Percentiles rank a stretch among this genome's conserved stretches.
These are phyloP conservation scores for Vishniacozyma victoriae DNA, from an alignment of 768 basidiomycete species.

Conservation along the genomic window DNA sequence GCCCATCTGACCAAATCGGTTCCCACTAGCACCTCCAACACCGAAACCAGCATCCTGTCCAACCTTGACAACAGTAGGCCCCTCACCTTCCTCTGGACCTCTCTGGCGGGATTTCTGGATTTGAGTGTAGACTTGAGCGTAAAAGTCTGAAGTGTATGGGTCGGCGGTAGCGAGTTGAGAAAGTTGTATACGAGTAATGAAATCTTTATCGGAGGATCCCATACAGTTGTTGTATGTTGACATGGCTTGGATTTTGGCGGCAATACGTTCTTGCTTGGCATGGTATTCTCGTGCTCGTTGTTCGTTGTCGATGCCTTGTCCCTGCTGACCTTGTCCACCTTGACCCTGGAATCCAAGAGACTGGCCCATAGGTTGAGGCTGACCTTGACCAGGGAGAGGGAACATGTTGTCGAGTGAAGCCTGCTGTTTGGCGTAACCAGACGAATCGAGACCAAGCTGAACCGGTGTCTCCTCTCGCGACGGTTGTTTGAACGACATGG, in stretches of 20 bases:
- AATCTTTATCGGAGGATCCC: conserved; percentile 75
- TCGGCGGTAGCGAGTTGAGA: conserved; percentile 96
- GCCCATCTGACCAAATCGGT: conserved; percentile 36
- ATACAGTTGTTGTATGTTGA: conserved; percentile 47
- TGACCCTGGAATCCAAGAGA: conserved; percentile 12
- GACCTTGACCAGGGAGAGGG: conserved; percentile 22
- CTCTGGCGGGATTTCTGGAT: conserved; percentile 52
- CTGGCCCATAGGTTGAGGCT: conserved; percentile 1
- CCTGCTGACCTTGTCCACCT: not conserved
- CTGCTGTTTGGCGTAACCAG: conserved; percentile 32
- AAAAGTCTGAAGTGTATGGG: conserved; percentile 96
- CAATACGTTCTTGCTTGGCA: conserved; percentile 29
- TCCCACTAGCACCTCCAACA: conserved; percentile 53
- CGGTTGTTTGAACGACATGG: conserved; percentile 8
- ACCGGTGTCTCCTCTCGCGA: conserved; percentile 23
- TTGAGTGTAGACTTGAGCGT: conserved; percentile 89
- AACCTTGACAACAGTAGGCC: conserved; percentile 67
- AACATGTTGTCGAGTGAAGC: conserved; percentile 44
- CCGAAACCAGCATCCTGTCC: conserved; percentile 73
- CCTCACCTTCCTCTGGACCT: conserved; percentile 52
- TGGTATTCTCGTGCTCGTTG: conserved; percentile 25
- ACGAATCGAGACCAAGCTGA: conserved; percentile 18
- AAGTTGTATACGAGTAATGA: conserved; percentile 97
- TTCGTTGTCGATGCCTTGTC: conserved; percentile 19
- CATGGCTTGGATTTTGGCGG: conserved; percentile 42